Conservation (phyloP, 1,284 basidiomycete species). For the Apiotrichum sp. region DNA sequence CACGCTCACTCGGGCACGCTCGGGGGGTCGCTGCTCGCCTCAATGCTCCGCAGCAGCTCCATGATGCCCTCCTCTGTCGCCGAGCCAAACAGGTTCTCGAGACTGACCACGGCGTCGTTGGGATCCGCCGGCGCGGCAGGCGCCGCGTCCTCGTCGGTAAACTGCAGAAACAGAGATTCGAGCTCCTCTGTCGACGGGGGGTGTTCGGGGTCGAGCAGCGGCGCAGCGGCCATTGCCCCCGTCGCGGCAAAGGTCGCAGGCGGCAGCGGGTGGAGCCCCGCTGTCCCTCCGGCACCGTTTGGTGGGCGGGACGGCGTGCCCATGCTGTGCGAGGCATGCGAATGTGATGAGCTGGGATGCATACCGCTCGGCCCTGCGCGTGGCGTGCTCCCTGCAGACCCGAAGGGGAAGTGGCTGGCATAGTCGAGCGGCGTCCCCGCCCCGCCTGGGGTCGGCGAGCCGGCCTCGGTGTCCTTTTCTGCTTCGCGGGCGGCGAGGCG, state of each 20-base stretch:
- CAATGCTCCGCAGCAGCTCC: conserved; percentile 11
- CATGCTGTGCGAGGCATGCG: too few relatives aligned
- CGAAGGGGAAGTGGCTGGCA: conserved; percentile 10
- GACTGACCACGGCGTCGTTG: conserved; percentile 1
- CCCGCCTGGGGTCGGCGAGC: conserved; percentile 13
- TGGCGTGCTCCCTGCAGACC: not conserved
- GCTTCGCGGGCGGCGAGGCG: conserved; percentile 14
- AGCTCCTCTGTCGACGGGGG: conserved; percentile 5
- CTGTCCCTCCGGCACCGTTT: not conserved
- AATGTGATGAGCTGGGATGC: too few relatives aligned
- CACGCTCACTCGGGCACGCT: too few relatives aligned
- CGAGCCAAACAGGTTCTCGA: conserved; percentile 14
- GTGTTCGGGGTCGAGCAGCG: not conserved
- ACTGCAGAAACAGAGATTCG: conserved; percentile 14
- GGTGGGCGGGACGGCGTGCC: not conserved
- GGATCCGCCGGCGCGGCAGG: not conserved
- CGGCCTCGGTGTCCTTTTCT: not conserved
- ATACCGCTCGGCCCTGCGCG: not conserved
- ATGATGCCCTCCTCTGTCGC: conserved; percentile 13
- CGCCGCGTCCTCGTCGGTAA: conserved; percentile 7
- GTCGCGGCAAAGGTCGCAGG: not conserved
- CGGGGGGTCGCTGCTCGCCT: conserved; percentile 5
- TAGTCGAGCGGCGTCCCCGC: conserved; percentile 5
- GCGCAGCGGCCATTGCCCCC: not conserved
- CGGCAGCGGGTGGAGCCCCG: not conserved